Evolutionary conservation across 78 protist species (phyloP).

Genomic region (slime mould (Dictyostelium discoideum)): DNA sequence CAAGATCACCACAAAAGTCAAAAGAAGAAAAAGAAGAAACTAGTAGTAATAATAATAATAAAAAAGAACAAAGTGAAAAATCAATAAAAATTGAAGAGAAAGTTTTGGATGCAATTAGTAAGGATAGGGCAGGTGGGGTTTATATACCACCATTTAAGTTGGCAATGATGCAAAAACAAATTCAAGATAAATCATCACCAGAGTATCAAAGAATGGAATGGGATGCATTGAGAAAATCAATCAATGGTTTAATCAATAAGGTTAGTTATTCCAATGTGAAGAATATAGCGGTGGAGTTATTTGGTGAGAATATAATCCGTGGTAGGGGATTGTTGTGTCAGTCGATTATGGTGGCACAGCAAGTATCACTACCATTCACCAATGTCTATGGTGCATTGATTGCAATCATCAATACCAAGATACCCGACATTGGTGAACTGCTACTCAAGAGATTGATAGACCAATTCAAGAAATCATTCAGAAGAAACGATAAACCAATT

Average conservation of each 20-base stretch:
- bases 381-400: conserved; percentile 97
- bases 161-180: conserved; percentile 78
- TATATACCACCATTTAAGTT: conserved; percentile 88
- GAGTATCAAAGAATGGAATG: conserved; percentile 96
- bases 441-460: conserved; percentile 89
- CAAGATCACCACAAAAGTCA: background rate
- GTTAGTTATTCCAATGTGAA: conserved; percentile 90
- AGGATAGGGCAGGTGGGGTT: conserved; percentile 78
- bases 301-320: conserved; percentile 96
- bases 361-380: conserved; percentile 95
- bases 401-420: conserved; percentile 96
- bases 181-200: conserved; percentile 75
- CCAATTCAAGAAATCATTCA: conserved; percentile 87
- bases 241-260: conserved; percentile 98
- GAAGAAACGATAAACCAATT: conserved; percentile 91
- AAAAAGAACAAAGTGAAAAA: background rate
- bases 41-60: background rate
- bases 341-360: conserved; percentile 89
- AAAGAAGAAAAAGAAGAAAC: background rate
- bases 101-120: conserved; percentile 13
- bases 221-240: conserved; percentile 96
- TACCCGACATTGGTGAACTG: conserved; percentile 97
- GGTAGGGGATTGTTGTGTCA: conserved; percentile 96
- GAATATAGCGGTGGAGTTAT: conserved; percentile 91
- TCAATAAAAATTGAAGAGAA: conserved; percentile 47